phyloP scores from a whole-genome alignment of 2,329 filamentous ascomycete species.

The Lecanoromycetidae sp. region DNA sequence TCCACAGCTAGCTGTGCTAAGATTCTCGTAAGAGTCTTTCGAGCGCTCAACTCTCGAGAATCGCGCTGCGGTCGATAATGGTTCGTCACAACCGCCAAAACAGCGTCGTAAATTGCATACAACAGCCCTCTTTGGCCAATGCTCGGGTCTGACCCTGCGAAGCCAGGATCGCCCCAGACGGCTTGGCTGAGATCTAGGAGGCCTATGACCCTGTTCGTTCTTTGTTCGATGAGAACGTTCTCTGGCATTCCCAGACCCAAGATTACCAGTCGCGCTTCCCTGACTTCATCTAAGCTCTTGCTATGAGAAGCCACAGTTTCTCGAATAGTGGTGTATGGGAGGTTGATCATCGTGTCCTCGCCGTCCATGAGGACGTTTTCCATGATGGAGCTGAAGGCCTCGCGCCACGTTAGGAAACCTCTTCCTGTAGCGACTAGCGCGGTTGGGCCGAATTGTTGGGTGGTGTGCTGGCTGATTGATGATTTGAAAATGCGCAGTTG shows the following conservation, averaged over 20 bases:
- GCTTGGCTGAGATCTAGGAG: conserved; percentile 42
- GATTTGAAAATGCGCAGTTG: conserved; percentile 29
- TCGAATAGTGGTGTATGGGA: conserved; percentile 45
- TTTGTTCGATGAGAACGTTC: conserved; percentile 41
- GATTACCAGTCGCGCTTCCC: conserved; percentile 39
- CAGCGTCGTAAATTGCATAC: conserved; percentile 30
- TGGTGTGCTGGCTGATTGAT: conserved; percentile 33
- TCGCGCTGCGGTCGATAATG: conserved; percentile 33
- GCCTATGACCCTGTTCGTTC: conserved; percentile 37
- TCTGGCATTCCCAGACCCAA: conserved; percentile 35
- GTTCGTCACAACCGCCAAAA: conserved; percentile 32
- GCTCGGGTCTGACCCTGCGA: neutral
- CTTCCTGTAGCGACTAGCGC: conserved; percentile 35
- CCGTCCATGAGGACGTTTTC: conserved; percentile 44
- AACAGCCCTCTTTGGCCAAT: conserved; percentile 9
- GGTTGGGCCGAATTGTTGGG: conserved; percentile 40
- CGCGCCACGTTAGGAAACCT: conserved; percentile 40
- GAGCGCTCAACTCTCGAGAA: conserved; percentile 32
- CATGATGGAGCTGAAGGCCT: conserved; percentile 40
- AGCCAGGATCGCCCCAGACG: conserved; percentile 41
- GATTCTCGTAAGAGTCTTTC: conserved; percentile 30
- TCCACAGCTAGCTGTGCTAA: conserved; percentile 25
- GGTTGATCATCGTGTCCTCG: conserved; percentile 46
- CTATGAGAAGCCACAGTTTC: conserved; percentile 35
- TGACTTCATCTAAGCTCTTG: conserved; percentile 38